Percentiles rank a stretch among this genome's conserved stretches.
These are phyloP conservation scores for Alternaria consortialis DNA, from an alignment of 2,329 filamentous ascomycete genomes.

Conservation along the genomic window DNA sequence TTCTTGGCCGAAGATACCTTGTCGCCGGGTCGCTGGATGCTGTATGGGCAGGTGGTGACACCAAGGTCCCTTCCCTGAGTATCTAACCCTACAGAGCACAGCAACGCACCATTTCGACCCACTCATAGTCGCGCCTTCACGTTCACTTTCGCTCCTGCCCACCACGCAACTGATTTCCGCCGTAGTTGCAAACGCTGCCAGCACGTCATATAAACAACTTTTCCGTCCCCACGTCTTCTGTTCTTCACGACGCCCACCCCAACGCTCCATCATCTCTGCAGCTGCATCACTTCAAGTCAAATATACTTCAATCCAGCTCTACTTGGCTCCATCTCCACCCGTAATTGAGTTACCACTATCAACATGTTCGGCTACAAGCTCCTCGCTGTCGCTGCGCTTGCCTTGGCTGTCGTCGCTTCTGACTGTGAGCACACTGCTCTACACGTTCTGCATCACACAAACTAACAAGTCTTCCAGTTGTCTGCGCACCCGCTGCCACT, in stretches of 20 bases:
- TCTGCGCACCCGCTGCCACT: conserved; percentile 30
- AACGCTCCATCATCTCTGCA: conserved; percentile 31
- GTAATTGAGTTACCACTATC: conserved; percentile 23
- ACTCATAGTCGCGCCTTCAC: conserved; percentile 24
- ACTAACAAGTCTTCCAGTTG: conserved; percentile 23
- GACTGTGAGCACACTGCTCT: conserved; percentile 22
- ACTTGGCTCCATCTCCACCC: conserved; percentile 25
- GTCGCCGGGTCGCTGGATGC: background rate
- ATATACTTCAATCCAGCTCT: conserved; percentile 30
- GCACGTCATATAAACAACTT: conserved; percentile 23
- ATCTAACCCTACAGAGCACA: conserved; percentile 12
- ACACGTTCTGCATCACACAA: conserved; percentile 4
- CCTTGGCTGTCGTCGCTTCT: conserved; percentile 28
- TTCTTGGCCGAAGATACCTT: background rate
- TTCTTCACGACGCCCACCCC: conserved; percentile 21
- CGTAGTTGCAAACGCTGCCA: conserved; percentile 17
- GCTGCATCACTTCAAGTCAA: conserved; percentile 33
- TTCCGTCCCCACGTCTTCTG: conserved; percentile 11
- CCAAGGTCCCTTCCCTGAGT: conserved; percentile 14
- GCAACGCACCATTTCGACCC: conserved; percentile 9
- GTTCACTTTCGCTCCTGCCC: conserved; percentile 9
- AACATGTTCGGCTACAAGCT: conserved; percentile 42
- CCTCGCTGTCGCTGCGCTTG: conserved; percentile 31
- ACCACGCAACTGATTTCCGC: conserved; percentile 3
- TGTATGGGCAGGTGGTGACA: conserved; percentile 26